Evolutionary conservation across 495 filamentous ascomycete genomes (phyloP).

Genomic region (Hamigera avellanea): DNA sequence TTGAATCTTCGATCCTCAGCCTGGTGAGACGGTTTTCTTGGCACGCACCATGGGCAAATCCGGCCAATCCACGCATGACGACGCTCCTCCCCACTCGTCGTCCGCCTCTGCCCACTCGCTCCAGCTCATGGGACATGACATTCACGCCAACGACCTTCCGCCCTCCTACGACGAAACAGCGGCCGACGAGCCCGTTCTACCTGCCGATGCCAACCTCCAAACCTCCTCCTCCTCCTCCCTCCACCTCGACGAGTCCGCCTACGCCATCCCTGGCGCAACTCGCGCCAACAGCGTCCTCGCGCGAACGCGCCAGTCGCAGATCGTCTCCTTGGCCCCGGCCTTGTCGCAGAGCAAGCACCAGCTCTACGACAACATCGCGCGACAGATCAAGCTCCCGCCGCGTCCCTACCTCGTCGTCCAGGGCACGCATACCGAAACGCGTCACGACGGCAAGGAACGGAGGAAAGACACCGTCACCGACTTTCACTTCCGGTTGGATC

Average conservation of each 20-base stretch:
- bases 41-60: too few relatives aligned
- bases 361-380: slow-evolving; percentile 16
- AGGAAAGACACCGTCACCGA: slow-evolving; percentile 21
- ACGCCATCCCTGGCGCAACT: not conserved
- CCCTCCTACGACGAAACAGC: too few relatives aligned
- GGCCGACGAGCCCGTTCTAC: too few relatives aligned
- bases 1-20: too few relatives aligned
- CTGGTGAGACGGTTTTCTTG: too few relatives aligned
- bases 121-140: too few relatives aligned
- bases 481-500: slow-evolving; percentile 28
- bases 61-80: too few relatives aligned
- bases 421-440: slow-evolving; percentile 22
- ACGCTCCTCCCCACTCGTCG: too few relatives aligned
- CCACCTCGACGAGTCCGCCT: not conserved
- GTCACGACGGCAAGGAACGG: slow-evolving; percentile 13
- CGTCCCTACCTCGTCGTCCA: slow-evolving; percentile 22
- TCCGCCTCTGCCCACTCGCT: too few relatives aligned
- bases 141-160: too few relatives aligned
- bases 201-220: too few relatives aligned
- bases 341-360: not conserved
- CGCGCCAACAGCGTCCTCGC: not conserved
- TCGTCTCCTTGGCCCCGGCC: not conserved
- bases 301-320: not conserved
- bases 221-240: not conserved
- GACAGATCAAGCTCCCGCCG: slow-evolving; percentile 23